Base-by-base conservation (phyloP, 768 basidiomycete genomes). In the Macrocybe gigantea region DNA sequence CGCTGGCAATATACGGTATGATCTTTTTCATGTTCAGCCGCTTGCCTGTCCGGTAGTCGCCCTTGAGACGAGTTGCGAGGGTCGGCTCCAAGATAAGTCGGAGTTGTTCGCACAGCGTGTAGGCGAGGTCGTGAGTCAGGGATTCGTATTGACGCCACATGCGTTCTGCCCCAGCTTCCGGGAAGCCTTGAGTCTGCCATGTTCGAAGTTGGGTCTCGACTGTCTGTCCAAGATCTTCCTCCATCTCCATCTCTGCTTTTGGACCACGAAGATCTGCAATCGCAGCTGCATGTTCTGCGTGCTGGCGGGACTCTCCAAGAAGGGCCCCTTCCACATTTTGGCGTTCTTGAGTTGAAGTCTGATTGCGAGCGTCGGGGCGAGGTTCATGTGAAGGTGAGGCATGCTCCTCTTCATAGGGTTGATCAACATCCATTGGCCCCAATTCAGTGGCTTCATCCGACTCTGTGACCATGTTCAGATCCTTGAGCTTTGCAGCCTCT, bases 21-120 rank as follows among this genome's bases (percentile, higher is more conserved):
- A 98, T 92, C 68, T 94, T 94, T 64, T 94, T 93, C 95, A 98
- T 97, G 66, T 98, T 98, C 31, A 99, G 78, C 13, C 95, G 79
- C 68, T 99, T 99, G 45, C 96, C 96, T 0, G 91, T 94, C 31
- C 94, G 88, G 65, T 96, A 99, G 71, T 98, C 96, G 35, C 96
- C 96, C 66, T 88, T 87, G 38, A 99, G 74, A 14, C 96, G 80
- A 5, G 95, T 96, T 5, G 96, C 93, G 42, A 88, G 73, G 0
- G 95, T 98, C 0, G 96, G 96, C 53, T 94, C 93, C 34, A 99
- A 78, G 62, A 98, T 95, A 33, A 98, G 85, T 22, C 96, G 88
- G 12, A 98, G 80, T 61, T 97, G 94, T 67, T 98, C 96, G 60
- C 94, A 98, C 14, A 99, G 81, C 2, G 84, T 77, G 57, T 89